Evolutionary conservation across 2,329 filamentous ascomycete species (phyloP), one percentile per base, ranked within the genome.

Genomic region (Penicillium hesseltinei): DNA sequence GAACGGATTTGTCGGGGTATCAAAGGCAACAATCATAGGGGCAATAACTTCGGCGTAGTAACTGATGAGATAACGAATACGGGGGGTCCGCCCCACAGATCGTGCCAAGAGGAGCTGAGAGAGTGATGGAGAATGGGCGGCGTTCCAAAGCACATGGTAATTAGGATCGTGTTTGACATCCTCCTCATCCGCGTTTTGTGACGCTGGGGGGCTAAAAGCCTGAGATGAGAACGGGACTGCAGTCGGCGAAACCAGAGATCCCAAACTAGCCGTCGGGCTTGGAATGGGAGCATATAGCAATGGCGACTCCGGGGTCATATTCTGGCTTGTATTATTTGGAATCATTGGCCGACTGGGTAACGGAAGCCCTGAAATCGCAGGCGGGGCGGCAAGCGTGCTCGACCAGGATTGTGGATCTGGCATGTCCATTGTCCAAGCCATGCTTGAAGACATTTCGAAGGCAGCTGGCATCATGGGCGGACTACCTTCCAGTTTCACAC

Each of bases 1-100:
- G 72, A 93, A 97, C 1, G 93, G 93, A 72, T 96, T 97, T 61
- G 82, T 83, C 1, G 90, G 88, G 11, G 88, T 88, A 71, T 97
- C 93, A 72, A 96, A 92, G 64, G 92, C 90, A 50, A 97, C 92
- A 75, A 97, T 90, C 58, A 91, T 91, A 5, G 91, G 90, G 64
- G 92, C 94, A 78, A 97, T 92, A 69, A 91, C 90, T 73, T 91
- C 92, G 70, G 92, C 88, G 75, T 96, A 97, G 75, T 96, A 96
- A 71, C 95, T 89, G 79, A 97, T 88, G 70, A 96, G 88, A 75
- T 89, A 95, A 63, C 89, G 88, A 79, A 96, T 88, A 70, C 91
- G 89, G 57, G 88, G 85, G 59, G 90, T 86, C 78, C 73, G 88
- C 78, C 71, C 83, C 71, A 81, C 80, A 81, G 78, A 84, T 51